A percentile compares a stretch with the other conserved stretches of the same genome.
Conservation (phyloP, 2,329 filamentous ascomycete species). For the Xylaria sp. region DNA sequence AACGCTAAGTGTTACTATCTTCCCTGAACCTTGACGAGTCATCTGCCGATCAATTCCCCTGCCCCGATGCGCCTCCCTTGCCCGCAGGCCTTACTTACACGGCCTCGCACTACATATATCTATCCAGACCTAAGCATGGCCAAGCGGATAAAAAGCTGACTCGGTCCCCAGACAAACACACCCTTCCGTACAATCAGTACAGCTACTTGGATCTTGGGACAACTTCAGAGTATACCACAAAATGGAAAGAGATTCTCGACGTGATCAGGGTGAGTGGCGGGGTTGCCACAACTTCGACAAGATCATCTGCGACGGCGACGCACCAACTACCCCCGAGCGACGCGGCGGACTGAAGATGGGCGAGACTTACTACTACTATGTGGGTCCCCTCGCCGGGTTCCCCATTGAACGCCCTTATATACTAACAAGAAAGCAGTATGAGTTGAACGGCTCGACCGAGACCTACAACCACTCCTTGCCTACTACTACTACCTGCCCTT, state of each 20-base stretch:
- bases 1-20: background rate
- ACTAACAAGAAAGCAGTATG: slow-evolving; percentile 56
- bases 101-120: background rate
- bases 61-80: background rate
- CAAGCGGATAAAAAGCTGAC: slow-evolving; percentile 26
- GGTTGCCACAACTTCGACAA: slow-evolving; percentile 83
- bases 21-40: slow-evolving; percentile 11
- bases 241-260: slow-evolving; percentile 74
- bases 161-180: slow-evolving; percentile 48
- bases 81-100: background rate
- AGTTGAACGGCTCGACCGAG: slow-evolving; percentile 73
- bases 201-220: slow-evolving; percentile 89
- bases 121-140: background rate
- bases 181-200: slow-evolving; percentile 61
- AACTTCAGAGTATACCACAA: slow-evolving; percentile 76
- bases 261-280: slow-evolving; percentile 72
- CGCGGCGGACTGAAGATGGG: slow-evolving; percentile 86
- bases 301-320: slow-evolving; percentile 74
- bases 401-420: background rate
- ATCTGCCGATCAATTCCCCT: slow-evolving; percentile 14
- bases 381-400: slow-evolving; percentile 42
- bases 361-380: slow-evolving; percentile 92
- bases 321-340: slow-evolving; percentile 50
- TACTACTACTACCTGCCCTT: slow-evolving; percentile 73
- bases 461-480: slow-evolving; percentile 67